These are phyloP conservation scores for Tuber borchii DNA, from an alignment of 495 filamentous ascomycete species.

Conservation along the genomic window DNA sequence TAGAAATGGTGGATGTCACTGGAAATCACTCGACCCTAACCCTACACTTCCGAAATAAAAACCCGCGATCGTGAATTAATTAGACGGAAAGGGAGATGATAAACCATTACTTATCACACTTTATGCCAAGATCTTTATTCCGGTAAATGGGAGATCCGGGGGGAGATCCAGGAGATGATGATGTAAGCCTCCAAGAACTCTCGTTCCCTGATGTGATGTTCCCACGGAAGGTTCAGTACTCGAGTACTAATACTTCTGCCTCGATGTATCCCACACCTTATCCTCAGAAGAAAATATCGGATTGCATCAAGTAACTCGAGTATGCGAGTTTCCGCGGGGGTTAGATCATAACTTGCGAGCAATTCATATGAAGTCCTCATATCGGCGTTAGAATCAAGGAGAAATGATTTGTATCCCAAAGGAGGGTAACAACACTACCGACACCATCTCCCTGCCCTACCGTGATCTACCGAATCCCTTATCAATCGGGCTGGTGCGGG, in stretches of 20 bases:
- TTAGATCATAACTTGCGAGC: neutral
- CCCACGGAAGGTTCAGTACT: too few relatives aligned
- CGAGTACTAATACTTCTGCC: neutral
- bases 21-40: neutral
- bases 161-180: neutral
- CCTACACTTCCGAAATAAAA: neutral
- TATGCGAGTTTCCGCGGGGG: neutral
- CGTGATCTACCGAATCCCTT: neutral
- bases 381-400: neutral
- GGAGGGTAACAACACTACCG: neutral
- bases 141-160: neutral
- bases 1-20: neutral
- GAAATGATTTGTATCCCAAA: neutral
- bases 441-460: neutral
- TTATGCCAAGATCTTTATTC: neutral
- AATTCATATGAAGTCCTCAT: neutral
- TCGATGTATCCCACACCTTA: neutral
- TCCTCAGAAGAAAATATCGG: neutral
- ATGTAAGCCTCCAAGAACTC: neutral
- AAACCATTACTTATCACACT: neutral
- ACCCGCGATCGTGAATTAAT: neutral
- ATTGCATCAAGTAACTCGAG: neutral
- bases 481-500: neutral
- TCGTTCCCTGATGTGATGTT: neutral
- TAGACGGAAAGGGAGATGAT: neutral